Evolutionary conservation across 768 basidiomycete genomes (phyloP).

Genomic region (Pleurotus eryngii): DNA sequence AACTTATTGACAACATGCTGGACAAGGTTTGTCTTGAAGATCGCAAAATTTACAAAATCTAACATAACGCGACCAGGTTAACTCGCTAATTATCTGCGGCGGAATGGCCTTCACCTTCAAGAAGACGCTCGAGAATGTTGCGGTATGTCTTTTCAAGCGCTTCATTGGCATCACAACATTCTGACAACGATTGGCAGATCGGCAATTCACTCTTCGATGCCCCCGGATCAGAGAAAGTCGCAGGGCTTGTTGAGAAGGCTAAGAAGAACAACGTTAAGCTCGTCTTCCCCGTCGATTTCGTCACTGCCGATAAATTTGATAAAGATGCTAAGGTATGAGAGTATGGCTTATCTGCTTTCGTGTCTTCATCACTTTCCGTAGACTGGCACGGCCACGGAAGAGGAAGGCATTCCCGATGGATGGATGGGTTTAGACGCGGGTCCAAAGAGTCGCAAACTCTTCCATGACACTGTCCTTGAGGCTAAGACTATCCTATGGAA

Average conservation of each 20-base stretch:
- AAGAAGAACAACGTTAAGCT: constrained; percentile 88
- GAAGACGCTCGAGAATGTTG: constrained; percentile 80
- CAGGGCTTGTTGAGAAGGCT: constrained; percentile 83
- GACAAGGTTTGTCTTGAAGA: constrained; percentile 65
- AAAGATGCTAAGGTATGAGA: constrained; percentile 74
- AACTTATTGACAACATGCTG: constrained; percentile 97
- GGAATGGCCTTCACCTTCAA: constrained; percentile 99
- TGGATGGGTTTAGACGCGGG: constrained; percentile 97
- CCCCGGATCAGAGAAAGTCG: constrained; percentile 85
- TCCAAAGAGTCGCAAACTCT: constrained; percentile 77
- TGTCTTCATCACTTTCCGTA: constrained; percentile 21
- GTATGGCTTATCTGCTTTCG: neutral
- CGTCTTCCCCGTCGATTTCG: constrained; percentile 92
- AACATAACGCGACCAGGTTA: constrained; percentile 50
- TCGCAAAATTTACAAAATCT: no score
- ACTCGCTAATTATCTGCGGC: constrained; percentile 94
- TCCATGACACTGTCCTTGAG: constrained; percentile 73
- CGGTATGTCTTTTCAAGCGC: constrained; percentile 14
- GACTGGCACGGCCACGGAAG: constrained; percentile 75
- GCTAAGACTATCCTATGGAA: constrained; percentile 98
- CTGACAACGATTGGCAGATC: constrained; percentile 51
- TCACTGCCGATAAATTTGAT: constrained; percentile 94
- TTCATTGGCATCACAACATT: neutral
- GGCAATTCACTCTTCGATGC: constrained; percentile 93
- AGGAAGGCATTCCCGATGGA: constrained; percentile 84